A percentile compares a stretch with the other conserved stretches of the same genome.
Evolutionary conservation across 305 asterid species (phyloP).

Genomic region (Fraxinus albicans): DNA sequence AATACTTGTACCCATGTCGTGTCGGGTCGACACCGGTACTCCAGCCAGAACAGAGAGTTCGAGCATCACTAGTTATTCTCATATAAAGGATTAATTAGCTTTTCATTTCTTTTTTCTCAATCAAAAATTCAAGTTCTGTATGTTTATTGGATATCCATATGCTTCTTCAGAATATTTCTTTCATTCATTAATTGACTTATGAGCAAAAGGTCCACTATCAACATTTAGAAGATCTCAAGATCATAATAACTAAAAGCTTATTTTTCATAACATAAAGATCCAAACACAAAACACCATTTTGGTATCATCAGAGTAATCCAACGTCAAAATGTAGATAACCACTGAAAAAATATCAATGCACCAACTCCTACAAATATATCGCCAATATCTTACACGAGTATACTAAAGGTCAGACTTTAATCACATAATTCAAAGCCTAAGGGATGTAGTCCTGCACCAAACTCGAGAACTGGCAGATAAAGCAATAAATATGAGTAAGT

Average conservation of each 20-base stretch:
- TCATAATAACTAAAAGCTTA: not conserved
- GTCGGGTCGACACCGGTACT: not conserved
- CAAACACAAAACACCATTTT: not conserved
- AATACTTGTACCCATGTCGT: not conserved
- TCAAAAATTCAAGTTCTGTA: not conserved
- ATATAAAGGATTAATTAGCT: not conserved
- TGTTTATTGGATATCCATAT: not conserved
- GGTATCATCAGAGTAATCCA: not conserved
- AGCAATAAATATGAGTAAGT: not conserved
- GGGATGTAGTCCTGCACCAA: not conserved
- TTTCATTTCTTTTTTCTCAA: not conserved
- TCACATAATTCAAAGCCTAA: not conserved
- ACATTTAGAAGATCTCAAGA: not conserved
- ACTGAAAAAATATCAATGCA: not conserved
- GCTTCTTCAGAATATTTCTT: not conserved
- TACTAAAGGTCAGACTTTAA: not conserved
- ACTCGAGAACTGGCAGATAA: not conserved
- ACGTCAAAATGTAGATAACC: not conserved
- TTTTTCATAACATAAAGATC: not conserved
- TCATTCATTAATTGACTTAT: not conserved
- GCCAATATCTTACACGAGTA: not conserved
- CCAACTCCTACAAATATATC: not conserved
- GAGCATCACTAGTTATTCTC: not conserved
- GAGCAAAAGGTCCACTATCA: not conserved
- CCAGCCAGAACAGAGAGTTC: not conserved